Evolutionary conservation across 768 basidiomycete genomes (phyloP).

Genomic region (Serendipita vermifera): DNA sequence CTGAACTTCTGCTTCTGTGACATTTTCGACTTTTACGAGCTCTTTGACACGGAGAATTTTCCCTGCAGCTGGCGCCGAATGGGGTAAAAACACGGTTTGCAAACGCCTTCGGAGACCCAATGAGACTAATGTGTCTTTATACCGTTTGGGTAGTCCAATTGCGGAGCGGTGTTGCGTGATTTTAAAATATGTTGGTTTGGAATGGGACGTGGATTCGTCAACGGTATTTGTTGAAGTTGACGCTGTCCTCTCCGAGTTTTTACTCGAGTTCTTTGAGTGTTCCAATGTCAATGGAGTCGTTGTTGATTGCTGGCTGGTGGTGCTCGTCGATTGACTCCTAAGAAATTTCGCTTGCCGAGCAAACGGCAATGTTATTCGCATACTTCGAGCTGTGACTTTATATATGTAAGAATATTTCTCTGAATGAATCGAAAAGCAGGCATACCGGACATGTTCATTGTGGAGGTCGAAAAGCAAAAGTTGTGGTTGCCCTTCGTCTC

Average conservation of each 20-base stretch:
- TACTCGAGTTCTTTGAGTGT: background rate
- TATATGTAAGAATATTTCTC: too few relatives aligned
- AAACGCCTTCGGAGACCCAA: conserved; percentile 73
- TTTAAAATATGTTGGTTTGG: conserved; percentile 64
- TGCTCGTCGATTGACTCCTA: background rate
- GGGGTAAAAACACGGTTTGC: conserved; percentile 73
- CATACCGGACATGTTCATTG: too few relatives aligned
- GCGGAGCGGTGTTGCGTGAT: conserved; percentile 81
- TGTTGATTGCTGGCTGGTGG: too few relatives aligned
- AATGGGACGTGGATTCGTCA: too few relatives aligned
- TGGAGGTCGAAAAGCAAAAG: too few relatives aligned
- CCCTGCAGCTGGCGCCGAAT: conserved; percentile 62
- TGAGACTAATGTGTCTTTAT: conserved; percentile 61
- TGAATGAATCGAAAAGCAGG: too few relatives aligned
- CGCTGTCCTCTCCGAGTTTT: background rate
- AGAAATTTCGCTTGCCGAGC: too few relatives aligned
- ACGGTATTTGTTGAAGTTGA: background rate
- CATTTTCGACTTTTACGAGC: conserved; percentile 77
- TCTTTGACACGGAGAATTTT: conserved; percentile 84
- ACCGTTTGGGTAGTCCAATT: conserved; percentile 62
- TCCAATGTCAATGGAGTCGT: too few relatives aligned
- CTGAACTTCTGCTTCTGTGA: conserved; percentile 50
- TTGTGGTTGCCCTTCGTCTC: too few relatives aligned
- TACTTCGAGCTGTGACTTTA: too few relatives aligned
- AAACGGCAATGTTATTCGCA: too few relatives aligned